Evolutionary conservation across 768 basidiomycete species (phyloP).

Genomic region (Serendipita sp.): DNA sequence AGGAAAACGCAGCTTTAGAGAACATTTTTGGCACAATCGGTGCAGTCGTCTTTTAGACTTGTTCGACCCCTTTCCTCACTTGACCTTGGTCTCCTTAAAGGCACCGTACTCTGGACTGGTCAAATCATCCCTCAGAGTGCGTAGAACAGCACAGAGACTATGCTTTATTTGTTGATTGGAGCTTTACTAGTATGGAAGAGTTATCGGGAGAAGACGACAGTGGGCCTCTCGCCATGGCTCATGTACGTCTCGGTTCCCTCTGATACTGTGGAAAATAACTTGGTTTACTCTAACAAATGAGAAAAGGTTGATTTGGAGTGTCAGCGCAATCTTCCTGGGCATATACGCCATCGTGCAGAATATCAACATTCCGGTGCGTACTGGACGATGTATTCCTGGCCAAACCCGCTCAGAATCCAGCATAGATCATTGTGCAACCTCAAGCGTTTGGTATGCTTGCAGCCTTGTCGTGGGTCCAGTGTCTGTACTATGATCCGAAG

Average conservation of each 20-base stretch:
- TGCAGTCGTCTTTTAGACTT: slow-evolving; percentile 16
- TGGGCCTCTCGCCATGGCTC: slow-evolving; percentile 52
- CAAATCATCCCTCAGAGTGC: slow-evolving; percentile 23
- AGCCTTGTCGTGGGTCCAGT: slow-evolving; percentile 29
- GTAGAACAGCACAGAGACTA: background rate
- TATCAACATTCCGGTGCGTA: slow-evolving; percentile 50
- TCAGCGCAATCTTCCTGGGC: slow-evolving; percentile 46
- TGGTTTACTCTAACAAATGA: slow-evolving; percentile 5
- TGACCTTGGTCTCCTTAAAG: slow-evolving; percentile 20
- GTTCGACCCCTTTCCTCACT: background rate
- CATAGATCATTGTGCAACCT: slow-evolving; percentile 15
- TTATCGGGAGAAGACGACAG: slow-evolving; percentile 47
- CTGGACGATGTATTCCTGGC: slow-evolving; percentile 23
- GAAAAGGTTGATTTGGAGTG: slow-evolving; percentile 43
- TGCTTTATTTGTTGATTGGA: slow-evolving; percentile 24
- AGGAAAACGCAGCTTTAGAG: slow-evolving; percentile 36
- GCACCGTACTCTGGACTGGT: slow-evolving; percentile 49
- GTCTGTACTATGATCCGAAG: slow-evolving; percentile 45
- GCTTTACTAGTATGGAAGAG: slow-evolving; percentile 64
- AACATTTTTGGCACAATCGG: slow-evolving; percentile 59
- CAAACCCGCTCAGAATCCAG: background rate
- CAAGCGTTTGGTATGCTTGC: slow-evolving; percentile 22
- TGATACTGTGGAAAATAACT: background rate
- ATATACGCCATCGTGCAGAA: slow-evolving; percentile 48
- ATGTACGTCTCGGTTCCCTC: slow-evolving; percentile 29